These are phyloP conservation scores for Fusarium sp. DNA, from an alignment of 2,329 filamentous ascomycete genomes.

Conservation along the genomic window DNA sequence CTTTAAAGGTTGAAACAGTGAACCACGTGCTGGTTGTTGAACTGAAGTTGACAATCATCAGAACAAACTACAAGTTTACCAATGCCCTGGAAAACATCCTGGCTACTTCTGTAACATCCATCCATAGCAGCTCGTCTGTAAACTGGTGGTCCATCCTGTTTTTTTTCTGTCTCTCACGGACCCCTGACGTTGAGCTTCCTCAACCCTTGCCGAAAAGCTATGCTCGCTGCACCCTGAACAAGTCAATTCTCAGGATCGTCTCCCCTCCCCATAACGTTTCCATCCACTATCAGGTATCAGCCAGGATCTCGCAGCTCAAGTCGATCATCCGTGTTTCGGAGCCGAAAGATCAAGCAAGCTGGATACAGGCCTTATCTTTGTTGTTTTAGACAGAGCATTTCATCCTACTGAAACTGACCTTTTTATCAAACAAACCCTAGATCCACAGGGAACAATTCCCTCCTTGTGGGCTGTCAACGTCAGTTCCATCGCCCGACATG, in stretches of 20 bases:
- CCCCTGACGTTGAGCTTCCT: constrained; percentile 21
- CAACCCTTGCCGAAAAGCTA: constrained; percentile 21
- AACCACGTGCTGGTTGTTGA: constrained; percentile 35
- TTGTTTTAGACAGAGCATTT: not conserved
- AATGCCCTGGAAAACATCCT: constrained; percentile 24
- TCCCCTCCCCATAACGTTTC: constrained; percentile 25
- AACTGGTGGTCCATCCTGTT: constrained; percentile 13
- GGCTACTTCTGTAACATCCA: constrained; percentile 16
- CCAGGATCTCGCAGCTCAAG: constrained; percentile 35
- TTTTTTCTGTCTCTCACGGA: constrained; percentile 6
- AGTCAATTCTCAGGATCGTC: constrained; percentile 35
- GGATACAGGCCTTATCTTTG: not conserved
- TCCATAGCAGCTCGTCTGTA: constrained; percentile 12
- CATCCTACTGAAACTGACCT: not conserved
- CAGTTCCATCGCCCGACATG: constrained; percentile 39
- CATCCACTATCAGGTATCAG: constrained; percentile 26
- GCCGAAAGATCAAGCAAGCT: constrained; percentile 4
- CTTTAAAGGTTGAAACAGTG: constrained; percentile 33
- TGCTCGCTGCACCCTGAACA: constrained; percentile 22
- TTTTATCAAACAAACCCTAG: constrained; percentile 6
- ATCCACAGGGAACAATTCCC: constrained; percentile 11
- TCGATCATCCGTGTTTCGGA: constrained; percentile 44
- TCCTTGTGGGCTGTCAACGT: constrained; percentile 38
- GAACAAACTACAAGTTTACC: constrained; percentile 10
- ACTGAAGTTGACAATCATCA: constrained; percentile 14